phyloP scores from a whole-genome alignment of 2,329 filamentous ascomycete species.

The Fusarium sp. region DNA sequence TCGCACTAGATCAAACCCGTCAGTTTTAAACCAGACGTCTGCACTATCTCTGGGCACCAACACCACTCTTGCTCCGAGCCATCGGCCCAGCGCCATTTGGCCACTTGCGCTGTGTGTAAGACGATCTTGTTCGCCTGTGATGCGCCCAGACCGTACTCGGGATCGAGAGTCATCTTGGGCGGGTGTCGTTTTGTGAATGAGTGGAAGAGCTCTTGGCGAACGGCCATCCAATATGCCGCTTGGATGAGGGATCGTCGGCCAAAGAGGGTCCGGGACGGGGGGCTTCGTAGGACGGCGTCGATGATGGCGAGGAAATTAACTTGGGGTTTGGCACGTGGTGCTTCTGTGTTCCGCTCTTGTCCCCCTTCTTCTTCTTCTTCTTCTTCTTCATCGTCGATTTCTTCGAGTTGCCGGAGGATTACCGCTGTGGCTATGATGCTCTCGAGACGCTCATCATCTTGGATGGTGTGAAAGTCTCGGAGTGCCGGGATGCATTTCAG shows the following conservation, averaged over 20 bases:
- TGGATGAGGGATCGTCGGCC: constrained; percentile 50
- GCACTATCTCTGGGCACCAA: constrained; percentile 32
- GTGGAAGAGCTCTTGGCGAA: constrained; percentile 54
- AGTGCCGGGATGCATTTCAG: constrained; percentile 53
- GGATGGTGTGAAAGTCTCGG: constrained; percentile 49
- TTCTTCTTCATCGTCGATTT: constrained; percentile 53
- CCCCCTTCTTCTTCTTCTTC: constrained; percentile 43
- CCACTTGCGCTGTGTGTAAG: constrained; percentile 53
- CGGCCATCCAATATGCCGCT: constrained; percentile 54
- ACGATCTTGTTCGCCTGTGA: constrained; percentile 53
- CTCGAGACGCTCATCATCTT: constrained; percentile 52
- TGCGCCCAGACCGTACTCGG: constrained; percentile 48
- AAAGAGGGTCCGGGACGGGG: constrained; percentile 50
- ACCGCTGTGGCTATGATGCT: constrained; percentile 54
- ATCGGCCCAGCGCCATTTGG: constrained; percentile 54
- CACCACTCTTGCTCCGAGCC: constrained; percentile 50
- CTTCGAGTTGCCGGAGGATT: constrained; percentile 53
- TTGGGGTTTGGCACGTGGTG: constrained; percentile 33
- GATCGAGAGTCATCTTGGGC: constrained; percentile 50
- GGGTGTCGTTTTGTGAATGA: constrained; percentile 52
- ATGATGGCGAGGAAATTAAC: constrained; percentile 55
- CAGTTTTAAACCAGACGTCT: not conserved
- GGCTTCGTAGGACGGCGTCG: constrained; percentile 51
- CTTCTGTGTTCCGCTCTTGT: constrained; percentile 7
- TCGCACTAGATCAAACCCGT: constrained; percentile 41